Conservation (phyloP, 805 yeast genomes). For the Hanseniaspora jakobsenii region DNA sequence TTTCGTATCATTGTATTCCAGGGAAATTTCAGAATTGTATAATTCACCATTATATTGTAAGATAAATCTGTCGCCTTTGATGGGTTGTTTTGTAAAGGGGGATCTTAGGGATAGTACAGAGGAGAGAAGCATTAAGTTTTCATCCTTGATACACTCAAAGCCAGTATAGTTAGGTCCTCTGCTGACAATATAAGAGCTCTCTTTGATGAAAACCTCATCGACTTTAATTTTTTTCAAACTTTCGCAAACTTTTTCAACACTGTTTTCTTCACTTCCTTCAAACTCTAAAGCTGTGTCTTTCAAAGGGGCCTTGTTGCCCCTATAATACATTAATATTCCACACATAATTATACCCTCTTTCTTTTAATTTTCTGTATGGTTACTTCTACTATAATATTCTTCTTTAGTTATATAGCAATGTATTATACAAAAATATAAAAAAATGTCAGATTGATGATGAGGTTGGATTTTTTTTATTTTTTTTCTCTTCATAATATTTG, state of each 20-base stretch:
- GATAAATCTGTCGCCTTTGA: constrained; percentile 29
- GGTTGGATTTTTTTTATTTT: too few species aligned
- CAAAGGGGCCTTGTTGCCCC: not conserved
- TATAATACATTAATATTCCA: constrained; percentile 13
- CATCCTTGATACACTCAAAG: constrained; percentile 17
- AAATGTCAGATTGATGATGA: too few species aligned
- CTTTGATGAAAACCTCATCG: not conserved
- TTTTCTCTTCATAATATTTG: too few species aligned
- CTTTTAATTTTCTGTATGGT: not conserved
- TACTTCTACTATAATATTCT: too few species aligned
- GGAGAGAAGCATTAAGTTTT: constrained; percentile 35
- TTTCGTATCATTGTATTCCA: constrained; percentile 51
- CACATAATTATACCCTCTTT: not conserved
- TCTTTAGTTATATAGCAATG: too few species aligned
- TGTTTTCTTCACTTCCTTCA: constrained; percentile 5
- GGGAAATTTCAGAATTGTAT: constrained; percentile 42
- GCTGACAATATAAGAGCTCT: constrained; percentile 33
- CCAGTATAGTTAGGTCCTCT: constrained; percentile 57
- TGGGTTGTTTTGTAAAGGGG: constrained; percentile 72
- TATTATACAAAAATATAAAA: too few species aligned
- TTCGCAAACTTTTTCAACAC: not conserved
- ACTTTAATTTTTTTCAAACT: not conserved
- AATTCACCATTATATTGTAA: constrained; percentile 88
- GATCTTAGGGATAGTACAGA: constrained; percentile 71
- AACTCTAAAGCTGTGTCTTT: not conserved